Evolutionary conservation across 176 grass and related monocot genomes (phyloP).

Genomic region (Zoysia pacifica): DNA sequence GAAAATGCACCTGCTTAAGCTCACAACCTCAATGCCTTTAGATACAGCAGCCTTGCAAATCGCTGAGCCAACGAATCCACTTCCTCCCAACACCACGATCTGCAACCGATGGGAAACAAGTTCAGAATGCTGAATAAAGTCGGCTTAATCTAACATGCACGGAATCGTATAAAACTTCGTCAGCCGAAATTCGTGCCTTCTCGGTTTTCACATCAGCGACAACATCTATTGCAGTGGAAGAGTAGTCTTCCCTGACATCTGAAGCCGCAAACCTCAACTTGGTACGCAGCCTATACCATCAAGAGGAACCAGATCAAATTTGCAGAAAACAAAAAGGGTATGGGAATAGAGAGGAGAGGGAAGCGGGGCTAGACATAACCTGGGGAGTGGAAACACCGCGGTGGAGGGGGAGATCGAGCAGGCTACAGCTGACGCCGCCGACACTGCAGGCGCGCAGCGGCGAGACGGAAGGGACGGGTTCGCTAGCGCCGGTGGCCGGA

Average conservation of each 20-base stretch:
- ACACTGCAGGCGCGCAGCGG: conserved; percentile 16
- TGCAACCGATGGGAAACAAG: conserved; percentile 31
- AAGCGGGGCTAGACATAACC: neutral
- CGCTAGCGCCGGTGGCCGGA: conserved; percentile 43
- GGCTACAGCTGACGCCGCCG: neutral
- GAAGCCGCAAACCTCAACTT: conserved; percentile 59
- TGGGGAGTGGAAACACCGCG: conserved; percentile 1
- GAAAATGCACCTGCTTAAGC: conserved; percentile 77
- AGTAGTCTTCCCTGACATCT: conserved; percentile 50
- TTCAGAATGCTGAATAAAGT: conserved; percentile 12
- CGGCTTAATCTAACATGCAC: neutral
- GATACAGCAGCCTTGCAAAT: conserved; percentile 86
- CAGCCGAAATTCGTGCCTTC: conserved; percentile 50
- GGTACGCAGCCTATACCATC: conserved; percentile 47
- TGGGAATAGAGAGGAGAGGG: too few relatives aligned
- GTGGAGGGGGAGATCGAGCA: neutral
- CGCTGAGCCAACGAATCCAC: conserved; percentile 88
- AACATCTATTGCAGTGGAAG: conserved; percentile 74
- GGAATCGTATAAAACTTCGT: neutral
- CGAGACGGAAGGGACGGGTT: conserved; percentile 6
- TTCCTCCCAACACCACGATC: conserved; percentile 91
- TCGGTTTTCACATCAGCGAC: conserved; percentile 87
- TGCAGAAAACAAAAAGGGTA: conserved; percentile 4
- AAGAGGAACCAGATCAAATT: conserved; percentile 17
- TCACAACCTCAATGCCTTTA: conserved; percentile 87